Conservation (phyloP, 1,284 basidiomycete species). For the Hemileia vastatrix region DNA sequence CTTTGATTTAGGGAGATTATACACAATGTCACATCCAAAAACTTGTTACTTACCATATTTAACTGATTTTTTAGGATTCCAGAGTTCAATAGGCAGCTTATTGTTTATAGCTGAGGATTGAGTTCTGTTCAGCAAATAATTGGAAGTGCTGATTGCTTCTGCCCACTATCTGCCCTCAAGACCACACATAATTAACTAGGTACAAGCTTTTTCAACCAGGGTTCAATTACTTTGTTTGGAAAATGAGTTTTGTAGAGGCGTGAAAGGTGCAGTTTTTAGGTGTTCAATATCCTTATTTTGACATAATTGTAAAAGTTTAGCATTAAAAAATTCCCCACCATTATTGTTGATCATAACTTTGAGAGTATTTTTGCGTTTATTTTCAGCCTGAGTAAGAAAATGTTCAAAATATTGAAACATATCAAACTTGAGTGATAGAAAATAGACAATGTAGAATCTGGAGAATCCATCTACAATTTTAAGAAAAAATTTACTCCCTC, state of each 20-base stretch:
- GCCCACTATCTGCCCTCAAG: too few relatives aligned
- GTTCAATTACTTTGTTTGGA: not conserved
- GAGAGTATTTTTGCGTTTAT: conserved; percentile 33
- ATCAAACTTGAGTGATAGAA: conserved; percentile 6
- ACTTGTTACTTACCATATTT: too few relatives aligned
- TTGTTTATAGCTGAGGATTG: too few relatives aligned
- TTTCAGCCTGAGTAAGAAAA: conserved; percentile 38
- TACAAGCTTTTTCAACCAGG: not conserved
- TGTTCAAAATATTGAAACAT: conserved; percentile 31
- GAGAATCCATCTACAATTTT: conserved; percentile 2
- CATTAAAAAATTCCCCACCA: conserved; percentile 36
- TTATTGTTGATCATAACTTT: conserved; percentile 43
- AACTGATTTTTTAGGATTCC: too few relatives aligned
- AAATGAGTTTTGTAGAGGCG: not conserved
- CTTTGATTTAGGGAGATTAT: too few relatives aligned
- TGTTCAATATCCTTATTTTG: not conserved
- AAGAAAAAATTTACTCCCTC: not conserved
- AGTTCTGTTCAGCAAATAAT: too few relatives aligned
- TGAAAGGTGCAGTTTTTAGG: not conserved
- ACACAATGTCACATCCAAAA: too few relatives aligned
- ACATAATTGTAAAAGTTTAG: not conserved
- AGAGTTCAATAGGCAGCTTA: too few relatives aligned
- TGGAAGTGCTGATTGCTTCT: too few relatives aligned
- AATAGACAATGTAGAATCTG: too few relatives aligned
- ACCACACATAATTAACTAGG: too few relatives aligned